A percentile compares a stretch with the other conserved stretches of the same genome.
Evolutionary conservation across 768 basidiomycete species (phyloP).

Genomic region (Lyophyllum semitale): DNA sequence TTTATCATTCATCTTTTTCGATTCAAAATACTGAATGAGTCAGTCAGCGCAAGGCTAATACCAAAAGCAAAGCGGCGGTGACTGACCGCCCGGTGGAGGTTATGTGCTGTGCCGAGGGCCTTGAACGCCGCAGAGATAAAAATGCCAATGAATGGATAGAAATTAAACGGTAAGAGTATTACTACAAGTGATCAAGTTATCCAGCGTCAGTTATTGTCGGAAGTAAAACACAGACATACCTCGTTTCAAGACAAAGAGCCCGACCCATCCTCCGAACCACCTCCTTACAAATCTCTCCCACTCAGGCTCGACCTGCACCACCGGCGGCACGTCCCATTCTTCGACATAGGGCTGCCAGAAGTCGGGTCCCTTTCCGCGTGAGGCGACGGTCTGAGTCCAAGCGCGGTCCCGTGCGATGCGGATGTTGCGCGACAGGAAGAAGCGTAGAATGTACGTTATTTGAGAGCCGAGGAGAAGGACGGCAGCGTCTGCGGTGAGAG

Average conservation of each 20-base stretch:
- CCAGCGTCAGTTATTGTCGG: neutral
- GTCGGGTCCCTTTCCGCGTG: conserved; percentile 76
- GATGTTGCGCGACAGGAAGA: conserved; percentile 85
- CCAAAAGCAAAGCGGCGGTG: neutral
- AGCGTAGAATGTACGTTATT: conserved; percentile 71
- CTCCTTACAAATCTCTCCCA: conserved; percentile 30
- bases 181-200: conserved; percentile 31
- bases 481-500: conserved; percentile 59
- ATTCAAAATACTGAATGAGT: conserved; percentile 72
- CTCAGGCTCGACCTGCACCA: conserved; percentile 29
- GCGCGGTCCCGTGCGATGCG: conserved; percentile 75
- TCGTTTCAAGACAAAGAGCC: conserved; percentile 45
- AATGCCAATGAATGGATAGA: conserved; percentile 74
- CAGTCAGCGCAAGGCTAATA: neutral
- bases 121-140: conserved; percentile 64
- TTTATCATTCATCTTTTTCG: conserved; percentile 77
- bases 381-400: conserved; percentile 81
- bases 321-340: conserved; percentile 72
- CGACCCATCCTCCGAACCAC: conserved; percentile 38
- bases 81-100: conserved; percentile 68
- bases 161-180: conserved; percentile 58
- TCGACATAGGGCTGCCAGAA: conserved; percentile 88
- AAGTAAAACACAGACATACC: conserved; percentile 30
- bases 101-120: conserved; percentile 64
- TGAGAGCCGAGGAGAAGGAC: conserved; percentile 74